These are phyloP conservation scores for Isabelozyma rhagii DNA, from an alignment of 805 yeast genomes.

Conservation along the genomic window DNA sequence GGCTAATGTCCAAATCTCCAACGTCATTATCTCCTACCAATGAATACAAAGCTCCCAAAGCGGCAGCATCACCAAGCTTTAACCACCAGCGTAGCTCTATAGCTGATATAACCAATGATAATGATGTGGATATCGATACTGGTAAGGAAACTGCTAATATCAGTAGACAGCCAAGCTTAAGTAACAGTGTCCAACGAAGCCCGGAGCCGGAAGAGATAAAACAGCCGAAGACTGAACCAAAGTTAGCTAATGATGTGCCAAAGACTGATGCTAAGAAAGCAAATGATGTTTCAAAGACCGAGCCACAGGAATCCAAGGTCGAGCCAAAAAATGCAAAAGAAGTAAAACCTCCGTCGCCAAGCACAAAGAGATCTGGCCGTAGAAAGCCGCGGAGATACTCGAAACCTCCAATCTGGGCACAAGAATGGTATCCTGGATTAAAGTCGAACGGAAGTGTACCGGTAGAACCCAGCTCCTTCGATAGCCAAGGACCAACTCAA, in stretches of 20 bases:
- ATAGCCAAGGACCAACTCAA: not conserved
- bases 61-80: not conserved
- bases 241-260: too few species aligned
- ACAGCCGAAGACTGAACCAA: not conserved
- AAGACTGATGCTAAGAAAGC: not conserved
- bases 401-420: conserved; percentile 82
- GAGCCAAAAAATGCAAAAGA: too few species aligned
- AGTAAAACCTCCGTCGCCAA: too few species aligned
- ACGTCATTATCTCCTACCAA: not conserved
- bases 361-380: too few species aligned
- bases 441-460: conserved; percentile 4
- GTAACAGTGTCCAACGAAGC: not conserved
- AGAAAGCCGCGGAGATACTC: conserved; percentile 61
- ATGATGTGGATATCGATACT: conserved; percentile 38
- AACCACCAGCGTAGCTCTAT: conserved; percentile 13
- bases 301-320: too few species aligned
- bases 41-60: not conserved
- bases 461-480: too few species aligned
- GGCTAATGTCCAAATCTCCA: conserved; percentile 1
- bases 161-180: conserved; percentile 16
- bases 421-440: conserved; percentile 53
- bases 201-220: not conserved
- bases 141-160: conserved; percentile 36
- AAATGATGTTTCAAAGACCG: not conserved
- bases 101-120: conserved; percentile 40